Base-by-base conservation (phyloP, 202 grass and related monocot species). In the Hordeum pubiflorum region DNA sequence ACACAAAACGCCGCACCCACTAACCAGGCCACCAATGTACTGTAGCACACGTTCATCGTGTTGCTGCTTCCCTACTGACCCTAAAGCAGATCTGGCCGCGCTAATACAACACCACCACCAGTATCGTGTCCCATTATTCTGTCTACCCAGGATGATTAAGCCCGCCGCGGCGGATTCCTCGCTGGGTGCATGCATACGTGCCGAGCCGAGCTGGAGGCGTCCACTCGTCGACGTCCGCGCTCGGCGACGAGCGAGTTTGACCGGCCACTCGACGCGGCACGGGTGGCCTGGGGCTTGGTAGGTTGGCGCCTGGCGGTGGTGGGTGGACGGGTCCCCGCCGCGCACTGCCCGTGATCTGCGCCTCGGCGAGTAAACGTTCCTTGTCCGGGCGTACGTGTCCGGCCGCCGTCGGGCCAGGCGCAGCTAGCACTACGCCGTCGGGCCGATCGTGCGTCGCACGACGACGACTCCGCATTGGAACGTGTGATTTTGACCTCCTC, bases 261-360 rank as follows among this genome's bases (percentile, higher is more conserved):
- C 71, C 4, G 0, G 22, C 67, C 67, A 44, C 21, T 8, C 43
- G 13, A 18, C 4, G 63, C 11, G 20, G 36, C 56, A 77, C 37
- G 33, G 74, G 56, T 14, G 40, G 40, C 68, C 3, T 29, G 9
- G 43, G 43, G 43, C 43, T 44, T 14, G 44, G 54, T 27, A 15
- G 12, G 73, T 57, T 12, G 72, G 29, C 14, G 43, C 4, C 40
- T 13, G 11, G 41, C 22, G 66, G 2, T 41, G 44, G 26, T 21
- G 32, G 74, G 74, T 60, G 74, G 73, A 39, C 12, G 22, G 21
- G 27, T 39, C 38, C 12, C 40, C 39, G 69, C 69, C 69, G 69
- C 69, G 69, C 69, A 73, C 43, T 32, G 26, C 69, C 74, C 74
- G 36, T 76, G 74, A 60, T 76, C 21, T 61, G 74, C 56, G 74